Conservation (phyloP, 306 rosid species). For the Begonia loranthoides region DNA sequence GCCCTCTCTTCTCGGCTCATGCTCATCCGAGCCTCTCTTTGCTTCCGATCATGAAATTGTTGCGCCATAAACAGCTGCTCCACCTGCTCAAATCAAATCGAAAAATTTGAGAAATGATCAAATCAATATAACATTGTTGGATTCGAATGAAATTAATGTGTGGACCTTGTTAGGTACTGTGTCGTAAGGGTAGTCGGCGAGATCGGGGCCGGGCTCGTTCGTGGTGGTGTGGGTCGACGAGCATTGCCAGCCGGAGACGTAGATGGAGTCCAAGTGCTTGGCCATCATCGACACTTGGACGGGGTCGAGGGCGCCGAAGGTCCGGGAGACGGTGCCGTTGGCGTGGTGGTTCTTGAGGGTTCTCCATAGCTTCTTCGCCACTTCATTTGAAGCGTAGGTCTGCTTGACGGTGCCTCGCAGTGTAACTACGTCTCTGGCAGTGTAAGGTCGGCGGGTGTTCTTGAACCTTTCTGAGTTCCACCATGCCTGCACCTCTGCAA, state of each 20-base stretch:
- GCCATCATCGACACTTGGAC: slow-evolving; percentile 97
- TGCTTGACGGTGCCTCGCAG: slow-evolving; percentile 71
- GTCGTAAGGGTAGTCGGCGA: slow-evolving; percentile 94
- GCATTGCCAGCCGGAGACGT: slow-evolving; percentile 99
- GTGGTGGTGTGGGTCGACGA: slow-evolving; percentile 81
- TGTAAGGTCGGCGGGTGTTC: slow-evolving; percentile 57
- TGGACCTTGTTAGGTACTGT: slow-evolving; percentile 90
- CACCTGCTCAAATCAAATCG: no score
- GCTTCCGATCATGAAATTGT: slow-evolving; percentile 88
- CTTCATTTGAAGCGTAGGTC: slow-evolving; percentile 61
- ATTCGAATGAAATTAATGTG: no score
- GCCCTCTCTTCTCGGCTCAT: slow-evolving; percentile 70
- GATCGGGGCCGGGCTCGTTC: slow-evolving; percentile 97
- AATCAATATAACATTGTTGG: no score
- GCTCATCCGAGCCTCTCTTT: slow-evolving; percentile 76
- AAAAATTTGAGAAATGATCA: no score
- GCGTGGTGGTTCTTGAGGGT: slow-evolving; percentile 78
- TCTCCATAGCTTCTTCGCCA: slow-evolving; percentile 83
- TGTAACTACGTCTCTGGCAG: slow-evolving; percentile 69
- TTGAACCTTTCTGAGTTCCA: slow-evolving; percentile 80
- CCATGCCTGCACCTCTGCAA: slow-evolving; percentile 91
- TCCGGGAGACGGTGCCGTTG: slow-evolving; percentile 76
- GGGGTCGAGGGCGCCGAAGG: slow-evolving; percentile 95
- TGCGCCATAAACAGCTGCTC: slow-evolving; percentile 88
- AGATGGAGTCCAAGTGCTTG: slow-evolving; percentile 70